Evolutionary conservation across 2,329 filamentous ascomycete species (phyloP).

Genomic region (Biscogniauxia sp.): DNA sequence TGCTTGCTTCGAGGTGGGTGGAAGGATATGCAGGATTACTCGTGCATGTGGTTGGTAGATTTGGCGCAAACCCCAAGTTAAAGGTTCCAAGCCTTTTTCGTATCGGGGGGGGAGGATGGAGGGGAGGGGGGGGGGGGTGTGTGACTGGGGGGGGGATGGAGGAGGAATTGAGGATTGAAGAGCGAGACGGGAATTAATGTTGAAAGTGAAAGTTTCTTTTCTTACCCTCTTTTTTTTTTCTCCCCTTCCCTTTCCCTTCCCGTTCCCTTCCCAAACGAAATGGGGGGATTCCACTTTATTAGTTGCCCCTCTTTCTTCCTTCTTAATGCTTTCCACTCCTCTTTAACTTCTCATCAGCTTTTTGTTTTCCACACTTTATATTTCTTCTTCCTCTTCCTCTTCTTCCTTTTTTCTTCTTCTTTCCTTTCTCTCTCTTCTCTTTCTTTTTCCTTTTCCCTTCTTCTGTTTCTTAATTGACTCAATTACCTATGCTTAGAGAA

Average conservation of each 20-base stretch:
- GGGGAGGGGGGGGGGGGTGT: no score
- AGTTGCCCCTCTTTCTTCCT: background rate
- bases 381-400: background rate
- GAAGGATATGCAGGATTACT: slow-evolving; percentile 43
- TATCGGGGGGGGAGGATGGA: slow-evolving; percentile 9
- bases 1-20: slow-evolving; percentile 1
- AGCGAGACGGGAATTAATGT: background rate
- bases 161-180: background rate
- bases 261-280: no score
- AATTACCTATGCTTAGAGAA: no score
- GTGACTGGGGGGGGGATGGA: background rate
- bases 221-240: no score
- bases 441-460: background rate
- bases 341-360: background rate
- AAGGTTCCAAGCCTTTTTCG: slow-evolving; percentile 14
- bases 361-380: background rate
- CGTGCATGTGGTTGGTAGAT: slow-evolving; percentile 47
- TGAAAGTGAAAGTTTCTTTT: background rate
- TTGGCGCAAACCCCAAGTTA: slow-evolving; percentile 41
- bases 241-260: no score
- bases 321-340: background rate
- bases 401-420: background rate
- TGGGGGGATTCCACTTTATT: background rate
- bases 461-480: background rate
- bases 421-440: background rate